Base-by-base conservation (phyloP, 768 basidiomycete species). In the Mycena polygramma region DNA sequence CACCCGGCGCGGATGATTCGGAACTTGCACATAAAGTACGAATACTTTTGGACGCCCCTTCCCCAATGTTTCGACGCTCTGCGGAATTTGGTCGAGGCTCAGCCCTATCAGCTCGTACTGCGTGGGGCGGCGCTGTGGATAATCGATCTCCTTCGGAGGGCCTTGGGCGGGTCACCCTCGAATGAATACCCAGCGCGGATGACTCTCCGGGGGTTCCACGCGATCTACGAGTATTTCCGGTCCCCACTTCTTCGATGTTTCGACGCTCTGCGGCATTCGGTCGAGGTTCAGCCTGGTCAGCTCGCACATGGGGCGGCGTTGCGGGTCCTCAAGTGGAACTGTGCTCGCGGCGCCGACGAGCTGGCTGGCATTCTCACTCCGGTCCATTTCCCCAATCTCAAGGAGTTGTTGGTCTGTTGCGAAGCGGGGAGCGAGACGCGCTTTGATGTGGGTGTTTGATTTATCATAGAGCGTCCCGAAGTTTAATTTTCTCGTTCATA, bases 371-470 rank as follows among this genome's bases (percentile, higher is more conserved):
- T 64, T 17, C 37, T 24, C 19, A 48, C 20, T 13, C 63, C 45
- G 9, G 53, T 30, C 4, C 22, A 55, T 24, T 64, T 64, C 41
- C 63, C 63, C 2, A 45, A 64, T 48, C 63, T 64, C 22, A 55
- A 48, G 53, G 63, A 64, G 41, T 15, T 64, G 37, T 64, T 53
- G 17, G 43, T 41, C 15, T 15, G 2, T 15, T 64, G 20, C 20
- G 7, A 26, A 22, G 35, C 14, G 19, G 22, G 6, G 9, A 41
- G 17, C 11, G 19, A 35, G 7, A 55, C 20, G 0, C 35, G 9
- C 10, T 64, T 64, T 9, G 45, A 64, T 55, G 63, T 57, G 26
- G 7, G 62, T 37, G 26, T 13, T 41, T 19, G 7, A 7, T 39
- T 26, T 36, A 30, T 30, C 30, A 30, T 30, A 30, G 30, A 6